A percentile compares a stretch with the other conserved stretches of the same genome.
Evolutionary conservation across 2,329 filamentous ascomycete species (phyloP).

Genomic region (Colletotrichum sp.): DNA sequence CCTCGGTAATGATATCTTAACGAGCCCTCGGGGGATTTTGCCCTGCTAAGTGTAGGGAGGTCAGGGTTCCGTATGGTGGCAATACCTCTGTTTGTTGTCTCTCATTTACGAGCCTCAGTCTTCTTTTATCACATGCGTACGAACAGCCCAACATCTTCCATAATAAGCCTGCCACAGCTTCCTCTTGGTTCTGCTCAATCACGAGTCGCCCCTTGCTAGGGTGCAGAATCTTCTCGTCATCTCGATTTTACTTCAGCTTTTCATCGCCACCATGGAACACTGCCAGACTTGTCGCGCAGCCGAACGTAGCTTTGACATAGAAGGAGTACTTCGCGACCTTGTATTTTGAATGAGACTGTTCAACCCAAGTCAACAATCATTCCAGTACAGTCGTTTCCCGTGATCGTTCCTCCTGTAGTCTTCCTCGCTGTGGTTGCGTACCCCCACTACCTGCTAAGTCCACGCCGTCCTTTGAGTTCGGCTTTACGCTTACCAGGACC

Average conservation of each 20-base stretch:
- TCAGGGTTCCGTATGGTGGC: not conserved
- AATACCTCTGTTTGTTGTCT: not conserved
- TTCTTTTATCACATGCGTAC: too few species aligned
- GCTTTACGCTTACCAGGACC: too few species aligned
- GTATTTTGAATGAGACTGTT: accelerated
- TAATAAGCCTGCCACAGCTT: too few species aligned
- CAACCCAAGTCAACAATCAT: accelerated
- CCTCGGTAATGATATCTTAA: not conserved
- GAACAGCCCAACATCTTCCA: not conserved
- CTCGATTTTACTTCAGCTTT: not conserved
- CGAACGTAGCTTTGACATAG: not conserved
- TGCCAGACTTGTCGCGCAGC: not conserved
- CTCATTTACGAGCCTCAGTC: too few species aligned
- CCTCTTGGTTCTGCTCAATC: too few species aligned
- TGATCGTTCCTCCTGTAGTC: accelerated
- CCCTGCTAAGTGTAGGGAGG: not conserved
- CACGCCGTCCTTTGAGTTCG: too few species aligned
- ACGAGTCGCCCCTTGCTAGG: too few species aligned
- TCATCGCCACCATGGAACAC: accelerated
- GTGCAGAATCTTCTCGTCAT: not conserved
- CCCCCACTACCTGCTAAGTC: too few species aligned
- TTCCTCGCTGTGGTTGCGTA: not conserved
- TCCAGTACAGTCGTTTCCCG: accelerated
- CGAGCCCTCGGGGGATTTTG: not conserved
- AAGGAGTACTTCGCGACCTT: accelerated